These are phyloP conservation scores for Torulaspora quercuum DNA, from an alignment of 805 yeast genomes.

Conservation along the genomic window DNA sequence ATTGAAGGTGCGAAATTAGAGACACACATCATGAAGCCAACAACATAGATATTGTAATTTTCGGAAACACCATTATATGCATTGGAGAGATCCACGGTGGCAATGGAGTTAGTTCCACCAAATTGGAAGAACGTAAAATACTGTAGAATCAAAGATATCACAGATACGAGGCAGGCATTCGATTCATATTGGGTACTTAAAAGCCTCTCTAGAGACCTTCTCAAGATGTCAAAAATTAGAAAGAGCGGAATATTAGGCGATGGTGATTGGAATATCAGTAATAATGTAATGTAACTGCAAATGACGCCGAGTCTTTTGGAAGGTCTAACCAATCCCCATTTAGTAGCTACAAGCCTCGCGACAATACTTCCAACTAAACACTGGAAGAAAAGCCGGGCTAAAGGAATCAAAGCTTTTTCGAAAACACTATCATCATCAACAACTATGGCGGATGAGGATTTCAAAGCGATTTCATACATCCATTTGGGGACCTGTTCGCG, in stretches of 20 bases:
- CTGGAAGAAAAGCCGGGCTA: slow-evolving; percentile 38
- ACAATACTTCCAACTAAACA: slow-evolving; percentile 35
- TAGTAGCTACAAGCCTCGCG: slow-evolving; percentile 31
- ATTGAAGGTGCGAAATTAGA: slow-evolving; percentile 86
- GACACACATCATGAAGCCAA: slow-evolving; percentile 73
- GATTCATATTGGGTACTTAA: slow-evolving; percentile 11
- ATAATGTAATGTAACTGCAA: slow-evolving; percentile 34
- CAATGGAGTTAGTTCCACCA: slow-evolving; percentile 89
- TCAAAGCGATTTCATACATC: slow-evolving; percentile 24
- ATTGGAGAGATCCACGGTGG: slow-evolving; percentile 85
- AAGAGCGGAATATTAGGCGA: slow-evolving; percentile 49
- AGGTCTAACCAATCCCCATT: slow-evolving; percentile 13
- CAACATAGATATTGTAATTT: slow-evolving; percentile 62
- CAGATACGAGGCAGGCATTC: slow-evolving; percentile 13
- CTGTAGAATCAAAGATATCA: slow-evolving; percentile 51
- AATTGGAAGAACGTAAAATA: slow-evolving; percentile 77
- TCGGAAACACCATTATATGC: slow-evolving; percentile 81
- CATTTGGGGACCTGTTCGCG: slow-evolving; percentile 52
- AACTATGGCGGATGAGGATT: slow-evolving; percentile 11
- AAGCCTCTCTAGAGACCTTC: slow-evolving; percentile 11
- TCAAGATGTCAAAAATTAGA: slow-evolving; percentile 37
- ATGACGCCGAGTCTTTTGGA: slow-evolving; percentile 15
- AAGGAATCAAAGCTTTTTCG: slow-evolving; percentile 34
- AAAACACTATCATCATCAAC: slow-evolving; percentile 25
- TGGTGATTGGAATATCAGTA: slow-evolving; percentile 50